Conservation (phyloP, 2,329 filamentous ascomycete species). For the Fusarium clavum region DNA sequence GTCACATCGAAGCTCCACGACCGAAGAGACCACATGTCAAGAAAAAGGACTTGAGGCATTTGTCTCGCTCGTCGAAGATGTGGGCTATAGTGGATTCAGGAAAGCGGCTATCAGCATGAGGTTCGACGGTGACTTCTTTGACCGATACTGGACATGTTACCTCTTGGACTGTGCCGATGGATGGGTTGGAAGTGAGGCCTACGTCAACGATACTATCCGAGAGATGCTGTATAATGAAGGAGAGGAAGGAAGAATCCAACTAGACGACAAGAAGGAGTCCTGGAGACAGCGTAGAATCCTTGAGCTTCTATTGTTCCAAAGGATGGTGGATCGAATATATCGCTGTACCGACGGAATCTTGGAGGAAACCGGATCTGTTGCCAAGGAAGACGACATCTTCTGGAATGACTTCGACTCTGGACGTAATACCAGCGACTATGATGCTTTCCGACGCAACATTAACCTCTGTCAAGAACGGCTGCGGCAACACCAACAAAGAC, state of each 20-base stretch:
- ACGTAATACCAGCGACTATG: not conserved
- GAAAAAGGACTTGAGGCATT: accelerated
- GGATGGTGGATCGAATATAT: not conserved
- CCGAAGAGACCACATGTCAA: too few relatives aligned
- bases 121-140: not conserved
- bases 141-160: not conserved
- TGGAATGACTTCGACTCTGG: too few relatives aligned
- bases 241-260: accelerated
- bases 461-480: not conserved
- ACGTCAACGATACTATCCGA: too few relatives aligned
- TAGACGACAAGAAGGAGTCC: not conserved
- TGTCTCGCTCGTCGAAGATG: not conserved
- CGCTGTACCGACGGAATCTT: accelerated
- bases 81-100: not conserved
- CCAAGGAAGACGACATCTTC: not conserved
- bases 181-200: too few relatives aligned
- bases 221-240: too few relatives aligned
- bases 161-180: not conserved
- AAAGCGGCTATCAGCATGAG: not conserved
- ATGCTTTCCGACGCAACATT: not conserved
- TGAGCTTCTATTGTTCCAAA: not conserved
- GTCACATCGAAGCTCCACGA: too few relatives aligned
- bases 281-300: not conserved
- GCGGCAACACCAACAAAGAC: not conserved
- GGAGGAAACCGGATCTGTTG: not conserved